Evolutionary conservation across 768 basidiomycete genomes (phyloP).

Genomic region (Amanita muscaria): DNA sequence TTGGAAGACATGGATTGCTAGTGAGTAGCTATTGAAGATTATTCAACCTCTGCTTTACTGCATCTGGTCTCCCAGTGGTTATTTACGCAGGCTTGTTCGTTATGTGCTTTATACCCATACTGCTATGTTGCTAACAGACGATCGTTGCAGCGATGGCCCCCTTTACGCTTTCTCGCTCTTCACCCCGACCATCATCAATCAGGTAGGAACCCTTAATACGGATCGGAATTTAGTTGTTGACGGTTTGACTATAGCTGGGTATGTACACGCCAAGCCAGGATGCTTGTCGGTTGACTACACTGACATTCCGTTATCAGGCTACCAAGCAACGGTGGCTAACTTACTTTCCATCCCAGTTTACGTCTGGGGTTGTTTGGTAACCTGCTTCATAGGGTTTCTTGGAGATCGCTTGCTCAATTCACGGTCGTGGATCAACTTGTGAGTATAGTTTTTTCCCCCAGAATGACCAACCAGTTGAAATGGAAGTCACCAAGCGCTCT

Average conservation of each 20-base stretch:
- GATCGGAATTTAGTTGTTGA: neutral
- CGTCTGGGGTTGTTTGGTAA: slow-evolving; percentile 62
- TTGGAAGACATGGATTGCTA: slow-evolving; percentile 68
- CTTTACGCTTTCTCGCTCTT: slow-evolving; percentile 46
- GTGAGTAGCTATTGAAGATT: slow-evolving; percentile 27
- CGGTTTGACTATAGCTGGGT: neutral
- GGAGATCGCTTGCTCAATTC: slow-evolving; percentile 48
- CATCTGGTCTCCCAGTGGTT: too few species aligned
- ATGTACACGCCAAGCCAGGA: too few species aligned
- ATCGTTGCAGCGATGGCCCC: slow-evolving; percentile 39
- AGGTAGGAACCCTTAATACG: slow-evolving; percentile 28
- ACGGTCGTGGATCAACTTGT: slow-evolving; percentile 56
- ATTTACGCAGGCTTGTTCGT: slow-evolving; percentile 64
- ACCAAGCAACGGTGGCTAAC: slow-evolving; percentile 57
- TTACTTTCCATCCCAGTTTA: slow-evolving; percentile 74
- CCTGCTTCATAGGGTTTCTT: slow-evolving; percentile 49
- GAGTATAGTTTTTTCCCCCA: too few species aligned
- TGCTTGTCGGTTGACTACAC: neutral
- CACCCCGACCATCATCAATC: slow-evolving; percentile 44
- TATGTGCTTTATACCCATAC: neutral
- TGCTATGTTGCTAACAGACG: slow-evolving; percentile 3
- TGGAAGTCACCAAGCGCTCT: slow-evolving; percentile 14
- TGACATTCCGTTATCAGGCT: slow-evolving; percentile 30
- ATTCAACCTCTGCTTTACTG: neutral
- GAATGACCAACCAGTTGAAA: too few species aligned